A percentile compares a stretch with the other conserved stretches of the same genome.
Conservation (phyloP, 306 rosid genomes). For the Medicago truncatula region DNA sequence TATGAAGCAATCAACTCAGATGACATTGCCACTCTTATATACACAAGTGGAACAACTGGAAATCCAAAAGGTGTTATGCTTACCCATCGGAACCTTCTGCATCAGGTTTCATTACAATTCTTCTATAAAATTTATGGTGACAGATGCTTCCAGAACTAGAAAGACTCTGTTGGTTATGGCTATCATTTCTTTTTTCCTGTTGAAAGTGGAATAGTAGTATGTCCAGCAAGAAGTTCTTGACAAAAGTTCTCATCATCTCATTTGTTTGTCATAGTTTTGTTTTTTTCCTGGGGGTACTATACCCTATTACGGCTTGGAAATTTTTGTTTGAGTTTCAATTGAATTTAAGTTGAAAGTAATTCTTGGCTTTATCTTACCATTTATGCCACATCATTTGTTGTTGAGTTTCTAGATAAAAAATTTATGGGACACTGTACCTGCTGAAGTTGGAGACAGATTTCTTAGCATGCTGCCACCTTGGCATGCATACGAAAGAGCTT, state of each 20-base stretch:
- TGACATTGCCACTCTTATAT: slow-evolving; percentile 81
- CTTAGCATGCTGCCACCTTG: slow-evolving; percentile 96
- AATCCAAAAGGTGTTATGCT: slow-evolving; percentile 98
- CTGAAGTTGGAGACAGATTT: slow-evolving; percentile 85
- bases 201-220: too few species aligned
- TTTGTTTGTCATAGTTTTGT: too few species aligned
- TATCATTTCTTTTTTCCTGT: background rate
- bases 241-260: too few species aligned
- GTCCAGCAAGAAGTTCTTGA: too few species aligned
- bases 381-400: slow-evolving; percentile 29
- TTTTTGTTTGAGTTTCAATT: slow-evolving; percentile 13
- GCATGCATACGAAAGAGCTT: slow-evolving; percentile 97
- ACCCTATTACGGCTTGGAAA: too few species aligned
- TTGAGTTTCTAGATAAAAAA: slow-evolving; percentile 62
- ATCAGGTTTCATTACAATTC: slow-evolving; percentile 69
- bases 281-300: too few species aligned
- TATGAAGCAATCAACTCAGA: slow-evolving; percentile 75
- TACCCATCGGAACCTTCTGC: slow-evolving; percentile 85
- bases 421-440: slow-evolving; percentile 82
- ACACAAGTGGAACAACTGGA: slow-evolving; percentile 97
- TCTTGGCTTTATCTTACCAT: slow-evolving; percentile 27
- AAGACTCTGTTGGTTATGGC: background rate
- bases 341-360: slow-evolving; percentile 33
- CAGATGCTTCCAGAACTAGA: slow-evolving; percentile 6
- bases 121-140: slow-evolving; percentile 23